phyloP scores from a whole-genome alignment of 2,329 filamentous ascomycete genomes.

The Gaeumannomyces tritici region DNA sequence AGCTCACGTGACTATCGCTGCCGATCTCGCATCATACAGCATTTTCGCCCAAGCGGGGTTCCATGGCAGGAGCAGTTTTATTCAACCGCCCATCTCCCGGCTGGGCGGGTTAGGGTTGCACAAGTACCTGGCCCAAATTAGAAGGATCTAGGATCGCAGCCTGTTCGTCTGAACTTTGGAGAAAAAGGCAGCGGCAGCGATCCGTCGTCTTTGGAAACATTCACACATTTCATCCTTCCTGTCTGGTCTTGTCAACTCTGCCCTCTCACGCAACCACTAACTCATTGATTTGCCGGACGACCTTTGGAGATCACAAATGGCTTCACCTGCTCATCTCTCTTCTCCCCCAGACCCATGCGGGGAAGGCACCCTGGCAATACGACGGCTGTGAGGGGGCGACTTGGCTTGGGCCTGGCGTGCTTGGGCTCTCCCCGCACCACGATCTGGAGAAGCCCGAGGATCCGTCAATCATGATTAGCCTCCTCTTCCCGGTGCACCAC shows the following conservation, averaged over 20 bases:
- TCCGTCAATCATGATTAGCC: background rate
- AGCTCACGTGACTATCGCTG: too few relatives aligned
- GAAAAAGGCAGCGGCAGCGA: too few relatives aligned
- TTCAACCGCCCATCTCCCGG: background rate
- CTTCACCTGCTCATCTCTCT: too few relatives aligned
- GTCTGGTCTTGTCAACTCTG: too few relatives aligned
- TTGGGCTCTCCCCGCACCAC: background rate
- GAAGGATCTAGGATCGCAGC: too few relatives aligned
- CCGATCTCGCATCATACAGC: too few relatives aligned
- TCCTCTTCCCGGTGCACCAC: background rate
- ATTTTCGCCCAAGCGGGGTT: too few relatives aligned
- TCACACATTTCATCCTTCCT: too few relatives aligned
- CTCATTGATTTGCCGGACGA: background rate
- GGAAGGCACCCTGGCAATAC: background rate
- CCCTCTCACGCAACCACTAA: background rate
- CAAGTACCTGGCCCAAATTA: background rate
- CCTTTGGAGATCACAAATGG: too few relatives aligned
- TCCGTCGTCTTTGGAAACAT: too few relatives aligned
- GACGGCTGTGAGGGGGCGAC: background rate
- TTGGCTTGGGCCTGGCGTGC: background rate
- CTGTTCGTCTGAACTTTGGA: too few relatives aligned
- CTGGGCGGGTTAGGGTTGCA: background rate
- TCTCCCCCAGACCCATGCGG: background rate
- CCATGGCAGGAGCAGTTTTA: too few relatives aligned
- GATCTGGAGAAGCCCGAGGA: background rate